A percentile compares a stretch with the other conserved stretches of the same genome.
These are phyloP conservation scores for Tetracladium setigerum DNA, from an alignment of 495 filamentous ascomycete genomes.

Conservation along the genomic window DNA sequence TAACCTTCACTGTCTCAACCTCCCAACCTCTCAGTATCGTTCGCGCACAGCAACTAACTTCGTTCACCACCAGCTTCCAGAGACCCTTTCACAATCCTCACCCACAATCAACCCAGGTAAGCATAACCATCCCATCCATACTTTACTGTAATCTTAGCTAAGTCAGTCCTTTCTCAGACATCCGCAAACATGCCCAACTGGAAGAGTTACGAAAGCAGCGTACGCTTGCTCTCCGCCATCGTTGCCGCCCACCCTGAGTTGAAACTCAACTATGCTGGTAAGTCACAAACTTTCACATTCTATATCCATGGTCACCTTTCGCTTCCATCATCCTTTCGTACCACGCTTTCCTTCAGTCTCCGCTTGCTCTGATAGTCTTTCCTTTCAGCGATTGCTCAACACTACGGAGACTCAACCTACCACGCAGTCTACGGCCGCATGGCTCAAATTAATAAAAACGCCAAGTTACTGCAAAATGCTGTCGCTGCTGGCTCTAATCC, in stretches of 20 bases:
- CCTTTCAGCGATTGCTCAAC: constrained; percentile 9
- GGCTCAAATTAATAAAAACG: constrained; percentile 8
- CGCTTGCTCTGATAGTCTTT: constrained; percentile 8
- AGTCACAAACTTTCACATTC: constrained; percentile 16
- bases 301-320: neutral
- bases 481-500: constrained; percentile 12
- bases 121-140: neutral
- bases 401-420: constrained; percentile 16
- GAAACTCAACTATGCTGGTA: constrained; percentile 43
- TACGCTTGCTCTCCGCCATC: constrained; percentile 43
- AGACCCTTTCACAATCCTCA: neutral
- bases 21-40: constrained; percentile 3
- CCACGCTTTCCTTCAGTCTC: neutral
- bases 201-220: constrained; percentile 36
- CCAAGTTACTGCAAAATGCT: constrained; percentile 7
- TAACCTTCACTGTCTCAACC: constrained; percentile 18
- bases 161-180: neutral
- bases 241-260: constrained; percentile 35
- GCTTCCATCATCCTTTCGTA: neutral
- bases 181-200: constrained; percentile 36
- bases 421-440: constrained; percentile 9
- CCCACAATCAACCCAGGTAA: neutral
- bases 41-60: neutral
- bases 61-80: neutral
- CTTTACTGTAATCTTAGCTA: no score